These are phyloP conservation scores for Kodamaea arcana DNA, from an alignment of 1,139 yeast species.

Conservation along the genomic window DNA sequence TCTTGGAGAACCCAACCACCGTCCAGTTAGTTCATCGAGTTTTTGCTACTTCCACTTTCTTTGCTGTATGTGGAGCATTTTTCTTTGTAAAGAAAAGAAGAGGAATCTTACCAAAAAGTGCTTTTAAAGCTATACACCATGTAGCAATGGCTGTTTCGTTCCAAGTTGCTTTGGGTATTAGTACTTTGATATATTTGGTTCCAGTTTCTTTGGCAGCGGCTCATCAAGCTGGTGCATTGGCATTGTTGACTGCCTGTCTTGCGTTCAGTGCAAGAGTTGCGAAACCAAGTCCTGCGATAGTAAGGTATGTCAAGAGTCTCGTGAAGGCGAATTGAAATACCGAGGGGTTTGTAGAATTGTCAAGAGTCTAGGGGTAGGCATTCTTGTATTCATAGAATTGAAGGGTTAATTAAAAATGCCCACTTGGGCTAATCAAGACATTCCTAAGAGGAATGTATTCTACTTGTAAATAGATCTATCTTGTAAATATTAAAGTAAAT, in stretches of 20 bases:
- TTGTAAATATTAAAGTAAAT: too few relatives aligned
- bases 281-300: constrained; percentile 56
- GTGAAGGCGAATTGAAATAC: too few relatives aligned
- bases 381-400: too few relatives aligned
- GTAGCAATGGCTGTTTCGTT: constrained; percentile 78
- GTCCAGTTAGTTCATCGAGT: constrained; percentile 91
- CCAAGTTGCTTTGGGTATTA: constrained; percentile 83
- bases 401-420: too few relatives aligned
- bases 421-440: too few relatives aligned
- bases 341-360: too few relatives aligned
- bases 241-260: constrained; percentile 74
- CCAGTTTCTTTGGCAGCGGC: constrained; percentile 92
- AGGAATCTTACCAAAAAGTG: constrained; percentile 54
- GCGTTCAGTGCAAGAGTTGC: constrained; percentile 67
- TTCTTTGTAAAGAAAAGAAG: constrained; percentile 56
- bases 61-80: constrained; percentile 63
- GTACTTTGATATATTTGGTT: constrained; percentile 80
- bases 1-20: constrained; percentile 92
- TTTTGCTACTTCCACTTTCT: constrained; percentile 78
- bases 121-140: constrained; percentile 53
- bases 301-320: constrained; percentile 21
- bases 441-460: too few relatives aligned
- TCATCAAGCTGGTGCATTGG: constrained; percentile 97
- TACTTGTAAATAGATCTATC: too few relatives aligned
- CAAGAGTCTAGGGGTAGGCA: too few relatives aligned